Conservation (phyloP, 2,329 filamentous ascomycete genomes). For the Daldinia sp. region DNA sequence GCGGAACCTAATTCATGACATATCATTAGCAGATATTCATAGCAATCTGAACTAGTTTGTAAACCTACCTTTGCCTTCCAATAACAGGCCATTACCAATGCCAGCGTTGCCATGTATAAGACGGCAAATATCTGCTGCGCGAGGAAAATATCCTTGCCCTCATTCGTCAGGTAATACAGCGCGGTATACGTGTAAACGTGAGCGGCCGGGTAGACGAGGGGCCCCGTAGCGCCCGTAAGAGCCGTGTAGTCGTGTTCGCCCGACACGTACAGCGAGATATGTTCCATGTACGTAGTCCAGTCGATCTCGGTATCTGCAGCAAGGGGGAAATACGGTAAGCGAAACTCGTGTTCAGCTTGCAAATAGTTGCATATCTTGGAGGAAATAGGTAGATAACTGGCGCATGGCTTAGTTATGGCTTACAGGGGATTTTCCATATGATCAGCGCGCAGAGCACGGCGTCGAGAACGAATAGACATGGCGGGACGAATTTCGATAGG, state of each 20-base stretch:
- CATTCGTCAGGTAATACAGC: slow-evolving; percentile 81
- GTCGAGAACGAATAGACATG: slow-evolving; percentile 76
- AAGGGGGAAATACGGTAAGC: slow-evolving; percentile 10
- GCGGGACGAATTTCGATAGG: slow-evolving; percentile 64
- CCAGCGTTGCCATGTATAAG: slow-evolving; percentile 81
- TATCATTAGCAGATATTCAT: slow-evolving; percentile 25
- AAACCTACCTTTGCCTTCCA: slow-evolving; percentile 72
- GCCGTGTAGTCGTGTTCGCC: slow-evolving; percentile 91
- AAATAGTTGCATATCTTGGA: background rate
- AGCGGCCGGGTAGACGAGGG: slow-evolving; percentile 92
- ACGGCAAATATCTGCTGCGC: slow-evolving; percentile 88
- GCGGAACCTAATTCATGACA: slow-evolving; percentile 71
- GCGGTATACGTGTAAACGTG: slow-evolving; percentile 92
- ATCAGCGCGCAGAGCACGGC: slow-evolving; percentile 77
- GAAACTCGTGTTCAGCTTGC: background rate
- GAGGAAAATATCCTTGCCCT: slow-evolving; percentile 78
- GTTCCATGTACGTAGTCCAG: slow-evolving; percentile 97
- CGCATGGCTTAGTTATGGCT: slow-evolving; percentile 50
- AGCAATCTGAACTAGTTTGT: background rate
- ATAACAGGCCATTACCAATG: slow-evolving; percentile 86
- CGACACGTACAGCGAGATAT: slow-evolving; percentile 80
- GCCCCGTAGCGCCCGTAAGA: slow-evolving; percentile 89
- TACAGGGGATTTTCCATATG: slow-evolving; percentile 87
- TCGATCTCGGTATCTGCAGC: slow-evolving; percentile 91
- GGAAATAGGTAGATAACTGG: no score